Percentiles rank a stretch among this genome's conserved stretches.
These are phyloP conservation scores for Colletotrichum coccodes DNA, from an alignment of 2,329 filamentous ascomycete species.

Conservation along the genomic window DNA sequence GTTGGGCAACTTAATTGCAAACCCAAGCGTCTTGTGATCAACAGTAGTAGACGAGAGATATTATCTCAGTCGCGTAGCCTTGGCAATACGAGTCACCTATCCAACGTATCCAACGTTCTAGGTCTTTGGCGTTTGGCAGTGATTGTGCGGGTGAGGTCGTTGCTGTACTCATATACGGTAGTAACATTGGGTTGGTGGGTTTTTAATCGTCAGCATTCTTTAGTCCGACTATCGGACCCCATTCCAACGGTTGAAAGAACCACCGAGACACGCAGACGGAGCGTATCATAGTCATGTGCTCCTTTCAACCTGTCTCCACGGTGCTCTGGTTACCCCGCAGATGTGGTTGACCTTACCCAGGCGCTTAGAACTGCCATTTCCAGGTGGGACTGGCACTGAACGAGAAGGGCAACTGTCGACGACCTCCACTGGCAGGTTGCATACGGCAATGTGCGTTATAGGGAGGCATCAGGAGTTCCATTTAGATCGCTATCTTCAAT, in stretches of 20 bases:
- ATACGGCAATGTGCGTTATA: background rate
- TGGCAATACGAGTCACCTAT: no score
- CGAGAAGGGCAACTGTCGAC: background rate
- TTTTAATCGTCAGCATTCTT: background rate
- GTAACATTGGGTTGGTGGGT: no score
- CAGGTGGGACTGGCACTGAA: no score
- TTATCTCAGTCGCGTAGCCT: no score
- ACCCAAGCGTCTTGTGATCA: background rate
- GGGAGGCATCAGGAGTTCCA: no score
- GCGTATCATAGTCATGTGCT: background rate
- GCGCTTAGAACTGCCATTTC: slow-evolving; percentile 1
- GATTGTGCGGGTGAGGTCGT: no score
- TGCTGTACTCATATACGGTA: no score
- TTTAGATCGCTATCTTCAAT: no score
- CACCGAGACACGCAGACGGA: background rate
- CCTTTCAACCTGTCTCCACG: background rate
- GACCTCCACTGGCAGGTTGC: background rate
- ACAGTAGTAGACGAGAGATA: no score
- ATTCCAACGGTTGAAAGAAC: background rate
- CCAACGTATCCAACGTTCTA: no score
- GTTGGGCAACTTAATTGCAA: no score
- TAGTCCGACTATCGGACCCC: background rate
- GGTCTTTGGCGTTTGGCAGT: no score
- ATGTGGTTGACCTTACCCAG: background rate
- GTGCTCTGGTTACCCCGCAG: slow-evolving; percentile 18